These are phyloP conservation scores for Pichia nanzhaoensis DNA, from an alignment of 805 yeast genomes.

Conservation along the genomic window DNA sequence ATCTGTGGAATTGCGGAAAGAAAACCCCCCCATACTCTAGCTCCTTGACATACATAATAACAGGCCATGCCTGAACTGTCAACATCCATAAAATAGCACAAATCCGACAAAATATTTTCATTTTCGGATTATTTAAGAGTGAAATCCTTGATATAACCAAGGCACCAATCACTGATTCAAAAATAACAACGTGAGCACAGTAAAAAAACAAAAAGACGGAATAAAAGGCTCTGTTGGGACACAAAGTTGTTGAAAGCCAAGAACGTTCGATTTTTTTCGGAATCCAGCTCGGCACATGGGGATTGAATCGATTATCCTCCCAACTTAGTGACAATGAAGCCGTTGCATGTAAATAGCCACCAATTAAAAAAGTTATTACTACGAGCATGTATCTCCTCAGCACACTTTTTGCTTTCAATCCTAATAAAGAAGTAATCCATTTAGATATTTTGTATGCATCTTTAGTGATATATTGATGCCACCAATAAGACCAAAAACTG, in stretches of 20 bases:
- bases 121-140: neutral
- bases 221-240: constrained; percentile 2
- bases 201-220: constrained; percentile 4
- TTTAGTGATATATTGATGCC: constrained; percentile 14
- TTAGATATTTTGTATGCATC: constrained; percentile 6
- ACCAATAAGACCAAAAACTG: constrained; percentile 13
- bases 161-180: neutral
- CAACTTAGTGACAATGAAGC: constrained; percentile 1
- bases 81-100: constrained; percentile 1
- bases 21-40: neutral
- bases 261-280: neutral
- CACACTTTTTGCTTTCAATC: neutral
- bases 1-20: constrained; percentile 1
- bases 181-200: neutral
- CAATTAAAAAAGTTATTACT: constrained; percentile 1
- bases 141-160: neutral
- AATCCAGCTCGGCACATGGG: neutral
- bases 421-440: neutral
- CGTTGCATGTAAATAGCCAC: constrained; percentile 3
- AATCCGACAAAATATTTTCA: neutral
- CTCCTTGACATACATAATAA: constrained; percentile 1
- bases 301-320: neutral
- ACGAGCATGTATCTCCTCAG: neutral
- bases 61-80: neutral
- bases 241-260: neutral